phyloP scores from a whole-genome alignment of 257 asterid species.

The Marsdenia floribunda region DNA sequence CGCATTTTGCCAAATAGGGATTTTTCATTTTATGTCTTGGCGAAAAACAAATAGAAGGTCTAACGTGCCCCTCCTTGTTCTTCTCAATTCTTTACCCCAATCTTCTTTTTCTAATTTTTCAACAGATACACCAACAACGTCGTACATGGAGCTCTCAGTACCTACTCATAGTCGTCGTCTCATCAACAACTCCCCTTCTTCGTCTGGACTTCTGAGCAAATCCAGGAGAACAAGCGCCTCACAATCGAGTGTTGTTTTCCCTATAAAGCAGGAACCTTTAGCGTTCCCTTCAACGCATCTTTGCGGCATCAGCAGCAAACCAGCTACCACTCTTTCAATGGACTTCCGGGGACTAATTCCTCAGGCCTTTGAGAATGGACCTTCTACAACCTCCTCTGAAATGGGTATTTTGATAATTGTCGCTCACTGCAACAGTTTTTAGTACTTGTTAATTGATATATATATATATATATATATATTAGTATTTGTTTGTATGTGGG shows the following conservation, averaged over 20 bases:
- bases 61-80: too few relatives aligned
- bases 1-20: too few relatives aligned
- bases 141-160: conserved; percentile 50
- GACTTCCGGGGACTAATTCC: conserved; percentile 20
- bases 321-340: conserved; percentile 26
- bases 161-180: conserved; percentile 25
- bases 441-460: neutral
- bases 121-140: neutral
- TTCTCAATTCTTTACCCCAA: neutral
- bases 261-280: conserved; percentile 30
- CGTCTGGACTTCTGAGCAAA: conserved; percentile 17
- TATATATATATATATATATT: too few relatives aligned
- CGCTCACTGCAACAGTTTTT: neutral
- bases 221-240: conserved; percentile 19
- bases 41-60: too few relatives aligned
- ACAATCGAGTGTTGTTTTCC: conserved; percentile 20
- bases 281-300: conserved; percentile 17
- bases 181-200: conserved; percentile 20
- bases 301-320: conserved; percentile 10
- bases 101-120: too few relatives aligned
- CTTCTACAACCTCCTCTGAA: conserved; percentile 29
- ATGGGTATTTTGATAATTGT: conserved; percentile 29
- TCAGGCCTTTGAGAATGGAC: conserved; percentile 49
- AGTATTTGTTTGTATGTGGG: neutral
- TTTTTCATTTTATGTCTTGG: too few relatives aligned